Conservation (phyloP, 2,329 filamentous ascomycete species). For the Cladosporium halotolerans region DNA sequence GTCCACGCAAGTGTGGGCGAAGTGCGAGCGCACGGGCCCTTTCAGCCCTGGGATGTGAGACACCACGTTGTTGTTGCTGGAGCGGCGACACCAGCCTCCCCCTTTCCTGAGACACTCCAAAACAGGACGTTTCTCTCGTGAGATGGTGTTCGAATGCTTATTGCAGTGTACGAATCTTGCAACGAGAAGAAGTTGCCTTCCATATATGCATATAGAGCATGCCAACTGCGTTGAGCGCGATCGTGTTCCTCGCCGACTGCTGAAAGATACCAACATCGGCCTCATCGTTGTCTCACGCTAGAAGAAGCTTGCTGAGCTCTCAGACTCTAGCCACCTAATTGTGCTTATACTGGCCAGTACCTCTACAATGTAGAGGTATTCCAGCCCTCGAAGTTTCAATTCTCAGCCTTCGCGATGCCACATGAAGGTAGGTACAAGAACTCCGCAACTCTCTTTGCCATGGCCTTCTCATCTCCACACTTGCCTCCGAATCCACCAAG, state of each 20-base stretch:
- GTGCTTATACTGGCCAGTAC: background rate
- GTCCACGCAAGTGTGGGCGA: background rate
- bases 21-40: background rate
- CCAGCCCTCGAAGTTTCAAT: conserved; percentile 11
- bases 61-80: conserved; percentile 1
- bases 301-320: background rate
- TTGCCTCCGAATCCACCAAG: background rate
- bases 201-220: background rate
- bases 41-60: background rate
- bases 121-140: too few species aligned
- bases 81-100: background rate
- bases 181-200: too few species aligned
- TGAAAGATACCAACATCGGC: background rate
- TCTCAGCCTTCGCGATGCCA: conserved; percentile 6
- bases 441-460: background rate
- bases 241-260: background rate
- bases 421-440: conserved; percentile 6
- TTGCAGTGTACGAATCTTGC: too few species aligned
- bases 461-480: conserved; percentile 2
- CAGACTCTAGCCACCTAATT: conserved; percentile 9
- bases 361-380: too few species aligned
- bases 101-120: background rate
- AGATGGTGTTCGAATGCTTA: too few species aligned
- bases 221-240: background rate
- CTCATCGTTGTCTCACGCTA: background rate